A percentile compares a stretch with the other conserved stretches of the same genome.
Evolutionary conservation across 1,284 basidiomycete species (phyloP).

Genomic region (Uromyces viciae-fabae): DNA sequence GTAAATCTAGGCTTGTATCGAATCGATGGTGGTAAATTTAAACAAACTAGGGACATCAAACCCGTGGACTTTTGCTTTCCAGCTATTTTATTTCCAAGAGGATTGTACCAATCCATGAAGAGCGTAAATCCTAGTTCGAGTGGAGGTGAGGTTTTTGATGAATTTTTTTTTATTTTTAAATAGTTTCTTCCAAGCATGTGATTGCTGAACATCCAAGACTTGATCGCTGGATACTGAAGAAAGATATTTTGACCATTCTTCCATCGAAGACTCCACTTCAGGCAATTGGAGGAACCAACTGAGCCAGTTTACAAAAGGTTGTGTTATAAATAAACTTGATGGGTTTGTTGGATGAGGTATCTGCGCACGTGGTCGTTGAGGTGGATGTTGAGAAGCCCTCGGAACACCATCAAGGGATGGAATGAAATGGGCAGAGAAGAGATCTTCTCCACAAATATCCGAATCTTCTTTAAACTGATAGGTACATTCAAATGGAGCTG

Average conservation of each 20-base stretch:
- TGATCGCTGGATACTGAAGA: background rate
- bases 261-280: background rate
- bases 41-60: background rate
- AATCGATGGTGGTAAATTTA: background rate
- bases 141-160: background rate
- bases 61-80: background rate
- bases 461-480: background rate
- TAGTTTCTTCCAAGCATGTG: background rate
- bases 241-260: background rate
- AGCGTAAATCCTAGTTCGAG: background rate
- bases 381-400: background rate
- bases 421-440: background rate
- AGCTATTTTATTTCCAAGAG: slow-evolving; percentile 3
- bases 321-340: background rate
- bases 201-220: background rate
- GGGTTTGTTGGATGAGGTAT: slow-evolving; percentile 18
- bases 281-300: slow-evolving; percentile 4
- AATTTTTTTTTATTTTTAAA: background rate
- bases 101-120: slow-evolving; percentile 8
- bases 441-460: background rate
- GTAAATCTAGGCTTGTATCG: slow-evolving; percentile 18
- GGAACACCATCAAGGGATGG: background rate
- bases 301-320: slow-evolving; percentile 5
- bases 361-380: background rate
- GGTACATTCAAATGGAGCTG: slow-evolving; percentile 6